Percentiles rank a stretch among this genome's conserved stretches.
phyloP scores from a whole-genome alignment of 2,329 filamentous ascomycete genomes.

The Achaetomium macrosporum region DNA sequence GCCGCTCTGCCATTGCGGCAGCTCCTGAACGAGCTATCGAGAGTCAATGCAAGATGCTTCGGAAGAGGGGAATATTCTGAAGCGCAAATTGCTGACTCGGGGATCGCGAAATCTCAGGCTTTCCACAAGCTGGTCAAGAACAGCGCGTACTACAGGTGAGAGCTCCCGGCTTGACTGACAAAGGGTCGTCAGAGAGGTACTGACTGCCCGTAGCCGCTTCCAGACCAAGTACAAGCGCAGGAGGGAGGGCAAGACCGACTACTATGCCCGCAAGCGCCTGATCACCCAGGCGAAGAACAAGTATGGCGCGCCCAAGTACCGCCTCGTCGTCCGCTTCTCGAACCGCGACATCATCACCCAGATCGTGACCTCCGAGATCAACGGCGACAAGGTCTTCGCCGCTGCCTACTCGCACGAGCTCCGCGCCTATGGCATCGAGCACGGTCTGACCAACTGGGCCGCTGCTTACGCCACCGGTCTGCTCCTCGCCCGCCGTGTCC shows the following conservation, averaged over 20 bases:
- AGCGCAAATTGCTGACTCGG: slow-evolving; percentile 99
- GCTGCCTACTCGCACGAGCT: slow-evolving; percentile 96
- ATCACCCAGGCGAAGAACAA: slow-evolving; percentile 99
- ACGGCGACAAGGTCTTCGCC: slow-evolving; percentile 93
- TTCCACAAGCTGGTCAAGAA: slow-evolving; percentile 97
- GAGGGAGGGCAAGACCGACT: slow-evolving; percentile 96
- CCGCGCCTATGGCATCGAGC: slow-evolving; percentile 91
- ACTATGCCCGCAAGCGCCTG: slow-evolving; percentile 99
- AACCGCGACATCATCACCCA: slow-evolving; percentile 99
- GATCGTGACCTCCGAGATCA: slow-evolving; percentile 94
- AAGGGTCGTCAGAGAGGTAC: background rate
- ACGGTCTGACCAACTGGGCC: slow-evolving; percentile 99
- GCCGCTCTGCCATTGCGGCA: slow-evolving; percentile 23
- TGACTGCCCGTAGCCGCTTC: slow-evolving; percentile 63
- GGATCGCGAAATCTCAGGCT: slow-evolving; percentile 55
- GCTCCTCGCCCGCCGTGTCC: slow-evolving; percentile 89
- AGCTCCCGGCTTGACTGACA: slow-evolving; percentile 20
- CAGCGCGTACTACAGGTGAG: slow-evolving; percentile 97
- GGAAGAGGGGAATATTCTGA: slow-evolving; percentile 69
- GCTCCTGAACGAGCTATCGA: slow-evolving; percentile 31
- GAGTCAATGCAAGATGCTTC: slow-evolving; percentile 99
- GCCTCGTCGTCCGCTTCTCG: slow-evolving; percentile 97
- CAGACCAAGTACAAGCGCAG: slow-evolving; percentile 99
- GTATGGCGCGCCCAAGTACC: slow-evolving; percentile 99
- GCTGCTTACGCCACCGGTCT: slow-evolving; percentile 96